phyloP scores from a whole-genome alignment of 1,284 basidiomycete species.

The Exobasidium cylindrosporum region DNA sequence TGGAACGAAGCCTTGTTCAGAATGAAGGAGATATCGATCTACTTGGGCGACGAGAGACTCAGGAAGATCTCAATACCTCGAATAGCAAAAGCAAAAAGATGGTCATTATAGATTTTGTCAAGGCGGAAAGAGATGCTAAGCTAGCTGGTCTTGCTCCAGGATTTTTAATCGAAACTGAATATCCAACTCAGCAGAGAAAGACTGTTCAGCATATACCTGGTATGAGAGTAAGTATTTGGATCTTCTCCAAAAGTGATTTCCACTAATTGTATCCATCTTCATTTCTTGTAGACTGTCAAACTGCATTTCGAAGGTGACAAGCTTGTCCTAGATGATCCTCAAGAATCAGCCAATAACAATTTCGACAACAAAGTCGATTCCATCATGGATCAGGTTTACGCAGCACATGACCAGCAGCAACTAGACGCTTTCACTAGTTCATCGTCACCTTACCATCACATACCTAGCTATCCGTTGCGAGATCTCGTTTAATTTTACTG shows the following conservation, averaged over 20 bases:
- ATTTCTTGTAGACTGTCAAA: not conserved
- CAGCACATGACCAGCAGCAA: no score
- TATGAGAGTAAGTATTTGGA: not conserved
- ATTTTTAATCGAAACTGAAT: constrained; percentile 1
- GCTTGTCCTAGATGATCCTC: not conserved
- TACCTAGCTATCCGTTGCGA: no score
- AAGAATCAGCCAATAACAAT: no score
- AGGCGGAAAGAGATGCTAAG: not conserved
- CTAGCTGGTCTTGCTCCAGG: constrained; percentile 1
- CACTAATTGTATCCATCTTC: no score
- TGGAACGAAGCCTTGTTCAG: not conserved
- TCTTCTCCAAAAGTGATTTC: no score
- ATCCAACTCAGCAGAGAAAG: not conserved
- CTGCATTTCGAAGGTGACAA: not conserved
- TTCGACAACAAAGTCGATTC: no score
- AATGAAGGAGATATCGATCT: not conserved
- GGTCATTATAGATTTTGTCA: not conserved
- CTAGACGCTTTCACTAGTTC: no score
- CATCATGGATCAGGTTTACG: no score
- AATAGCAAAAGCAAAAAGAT: not conserved
- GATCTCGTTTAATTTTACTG: no score
- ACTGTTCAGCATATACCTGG: not conserved
- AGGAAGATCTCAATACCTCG: not conserved
- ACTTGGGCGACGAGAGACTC: not conserved
- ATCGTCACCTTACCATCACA: no score